Base-by-base conservation (phyloP, 805 yeast species). In the Cyberlindnera americana region DNA sequence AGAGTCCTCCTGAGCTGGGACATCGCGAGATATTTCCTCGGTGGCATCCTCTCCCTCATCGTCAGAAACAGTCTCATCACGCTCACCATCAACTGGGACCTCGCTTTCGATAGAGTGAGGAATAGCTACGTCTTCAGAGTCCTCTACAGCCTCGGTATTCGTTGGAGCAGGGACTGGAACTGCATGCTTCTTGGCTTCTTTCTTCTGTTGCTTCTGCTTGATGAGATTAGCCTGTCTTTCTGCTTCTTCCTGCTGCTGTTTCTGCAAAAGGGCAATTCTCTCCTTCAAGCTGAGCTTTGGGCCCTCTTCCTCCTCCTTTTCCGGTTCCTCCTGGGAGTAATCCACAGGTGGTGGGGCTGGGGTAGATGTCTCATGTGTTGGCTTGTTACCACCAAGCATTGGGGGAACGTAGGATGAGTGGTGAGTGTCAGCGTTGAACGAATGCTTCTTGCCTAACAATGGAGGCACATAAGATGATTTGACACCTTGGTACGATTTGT, bases 241-340 rank as follows among this genome's bases (percentile, higher is more conserved):
- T 16, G 82, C 85, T 52, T 87, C 95, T 54, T 83, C 84, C 43
- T 75, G 77, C 56, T 87, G 96, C 43, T 81, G 79, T 54, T 86
- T 77, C 59, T 90, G 95, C 36, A 91, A 68, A 54, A 86, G 54
- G 5, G 88, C 87, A 57, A 91, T 88, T 49, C 98, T 74, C 52
- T 93, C 97, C 57, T 83, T 83, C 52, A 91, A 67, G 41, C 95
- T 82, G 67, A 89, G 63, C 50, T 84, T 80, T 8, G 96, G 96
- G 24, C 72, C 76, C 23, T 72, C 82, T 21, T 69, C 76, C 42
- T 75, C 77, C 41, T 55, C 60, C n/a, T n/a, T n/a, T 5, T 69
- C 66, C 15, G 75, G 62, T n/a, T n/a, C n/a, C 7, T 48, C 14
- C 12, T 25, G 9, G 6, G 27, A 10, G 27, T 25, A 25, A 6